Base-by-base conservation (phyloP, 305 asterid species). In the Plantago rigida region DNA sequence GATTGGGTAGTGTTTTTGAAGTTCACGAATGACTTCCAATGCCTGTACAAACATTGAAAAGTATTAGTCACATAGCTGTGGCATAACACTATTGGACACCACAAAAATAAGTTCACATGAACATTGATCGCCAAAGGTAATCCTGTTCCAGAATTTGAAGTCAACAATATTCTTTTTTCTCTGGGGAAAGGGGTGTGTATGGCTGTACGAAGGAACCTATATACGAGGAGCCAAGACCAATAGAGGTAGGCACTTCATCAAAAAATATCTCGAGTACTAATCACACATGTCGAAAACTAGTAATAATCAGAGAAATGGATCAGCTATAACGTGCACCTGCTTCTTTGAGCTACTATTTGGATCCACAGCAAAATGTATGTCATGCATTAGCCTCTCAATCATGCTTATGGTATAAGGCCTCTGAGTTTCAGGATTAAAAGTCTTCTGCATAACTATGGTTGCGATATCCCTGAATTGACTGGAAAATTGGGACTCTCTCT, bases 361-460 rank as follows among this genome's bases (percentile, higher is more conserved):
- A 71, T 86, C 95, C 66, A 88, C 85, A 10, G 91, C 89, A 67
- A 84, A 89, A 73, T 86, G 92, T 47, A 86, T 86, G 66, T 89
- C 97, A 57, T 89, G 97, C 92, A 89, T 86, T 59, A 86, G 82
- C n/a, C 97, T 86, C 71, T 89, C 94, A 56, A 86, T 86, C 95
- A 89, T 89, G 79, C 89, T 84, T 59, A 89, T 86, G 47, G 97
- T 86, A 59, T 89, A 89, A 56, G 97, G 95, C 3, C 87, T 80
- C 61, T 81, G 84, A 46, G 97, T 86, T 77, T 89, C 95, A 29
- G 95, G 84, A 60, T 89, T 89, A 69, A 77, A 65, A 45, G 97
- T 84, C 81, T 86, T 89, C 81, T 86, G 87, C 97, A 84, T 89
- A 19, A 84, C 89, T 39, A 89, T 81, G 44, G 95, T 86, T 29